Percentiles rank a stretch among this genome's conserved stretches.
These are phyloP conservation scores for Gyromitra esculenta DNA, from an alignment of 2,329 filamentous ascomycete genomes.

Conservation along the genomic window DNA sequence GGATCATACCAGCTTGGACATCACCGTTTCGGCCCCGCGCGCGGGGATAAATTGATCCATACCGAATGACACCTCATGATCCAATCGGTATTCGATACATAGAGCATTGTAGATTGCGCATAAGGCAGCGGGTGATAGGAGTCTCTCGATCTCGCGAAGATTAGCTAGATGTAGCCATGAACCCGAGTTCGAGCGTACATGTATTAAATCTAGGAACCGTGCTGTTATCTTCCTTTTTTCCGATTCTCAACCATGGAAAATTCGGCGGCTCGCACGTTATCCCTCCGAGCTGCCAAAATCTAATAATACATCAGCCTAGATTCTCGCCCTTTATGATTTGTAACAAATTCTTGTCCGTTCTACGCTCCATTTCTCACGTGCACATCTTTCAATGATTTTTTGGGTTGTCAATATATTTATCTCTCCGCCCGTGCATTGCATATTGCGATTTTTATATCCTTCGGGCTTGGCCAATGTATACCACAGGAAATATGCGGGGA, in stretches of 20 bases:
- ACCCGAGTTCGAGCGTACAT: constrained; percentile 10
- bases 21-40: neutral
- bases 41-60: constrained; percentile 4
- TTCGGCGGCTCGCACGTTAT: neutral
- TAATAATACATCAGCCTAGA: neutral
- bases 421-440: constrained; percentile 16
- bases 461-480: constrained; percentile 3
- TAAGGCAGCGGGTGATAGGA: neutral
- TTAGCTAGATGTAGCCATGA: constrained; percentile 19
- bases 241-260: constrained; percentile 11
- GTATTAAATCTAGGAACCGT: constrained; percentile 1
- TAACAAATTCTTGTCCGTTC: neutral
- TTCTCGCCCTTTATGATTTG: constrained; percentile 7
- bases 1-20: neutral
- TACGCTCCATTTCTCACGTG: constrained; percentile 15
- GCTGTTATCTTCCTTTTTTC: constrained; percentile 13
- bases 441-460: neutral
- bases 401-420: neutral
- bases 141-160: neutral
- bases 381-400: neutral
- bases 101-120: neutral
- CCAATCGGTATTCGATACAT: constrained; percentile 5
- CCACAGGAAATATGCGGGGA: constrained; percentile 28
- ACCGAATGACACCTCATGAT: constrained; percentile 48
- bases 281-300: neutral